Evolutionary conservation across 2,329 filamentous ascomycete species (phyloP).

Genomic region (Aspergillus tamarii): DNA sequence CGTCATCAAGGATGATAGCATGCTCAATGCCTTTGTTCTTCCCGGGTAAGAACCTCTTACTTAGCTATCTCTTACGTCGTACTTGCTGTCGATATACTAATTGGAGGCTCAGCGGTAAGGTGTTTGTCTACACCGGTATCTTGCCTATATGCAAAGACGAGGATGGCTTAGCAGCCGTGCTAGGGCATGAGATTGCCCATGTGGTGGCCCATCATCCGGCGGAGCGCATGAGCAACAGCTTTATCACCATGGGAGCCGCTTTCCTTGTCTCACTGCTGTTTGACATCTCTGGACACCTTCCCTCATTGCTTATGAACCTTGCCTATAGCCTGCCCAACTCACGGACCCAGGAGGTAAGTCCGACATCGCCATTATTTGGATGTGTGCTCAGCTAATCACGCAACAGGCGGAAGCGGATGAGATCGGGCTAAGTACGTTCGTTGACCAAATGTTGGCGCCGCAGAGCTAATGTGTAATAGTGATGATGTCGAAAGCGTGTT

Average conservation of each 20-base stretch:
- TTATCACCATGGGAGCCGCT: slow-evolving; percentile 36
- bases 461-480: slow-evolving; percentile 38
- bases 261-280: slow-evolving; percentile 38
- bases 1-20: slow-evolving; percentile 56
- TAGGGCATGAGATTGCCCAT: slow-evolving; percentile 68
- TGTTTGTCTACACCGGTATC: slow-evolving; percentile 67
- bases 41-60: slow-evolving; percentile 51
- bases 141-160: slow-evolving; percentile 59
- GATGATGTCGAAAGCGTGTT: slow-evolving; percentile 67
- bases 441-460: not conserved
- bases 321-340: slow-evolving; percentile 59
- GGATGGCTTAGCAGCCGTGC: slow-evolving; percentile 62
- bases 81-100: slow-evolving; percentile 8
- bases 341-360: slow-evolving; percentile 57
- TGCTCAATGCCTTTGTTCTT: slow-evolving; percentile 64
- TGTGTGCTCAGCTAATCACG: slow-evolving; percentile 11
- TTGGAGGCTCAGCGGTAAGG: slow-evolving; percentile 53
- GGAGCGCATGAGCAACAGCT: slow-evolving; percentile 56
- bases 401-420: slow-evolving; percentile 62
- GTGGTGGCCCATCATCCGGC: slow-evolving; percentile 61
- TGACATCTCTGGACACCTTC: slow-evolving; percentile 43
- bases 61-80: too few relatives aligned
- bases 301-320: slow-evolving; percentile 50
- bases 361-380: not conserved
- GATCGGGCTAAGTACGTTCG: slow-evolving; percentile 56